Evolutionary conservation across 1,284 basidiomycete species (phyloP).

Genomic region (Ustilago nuda): DNA sequence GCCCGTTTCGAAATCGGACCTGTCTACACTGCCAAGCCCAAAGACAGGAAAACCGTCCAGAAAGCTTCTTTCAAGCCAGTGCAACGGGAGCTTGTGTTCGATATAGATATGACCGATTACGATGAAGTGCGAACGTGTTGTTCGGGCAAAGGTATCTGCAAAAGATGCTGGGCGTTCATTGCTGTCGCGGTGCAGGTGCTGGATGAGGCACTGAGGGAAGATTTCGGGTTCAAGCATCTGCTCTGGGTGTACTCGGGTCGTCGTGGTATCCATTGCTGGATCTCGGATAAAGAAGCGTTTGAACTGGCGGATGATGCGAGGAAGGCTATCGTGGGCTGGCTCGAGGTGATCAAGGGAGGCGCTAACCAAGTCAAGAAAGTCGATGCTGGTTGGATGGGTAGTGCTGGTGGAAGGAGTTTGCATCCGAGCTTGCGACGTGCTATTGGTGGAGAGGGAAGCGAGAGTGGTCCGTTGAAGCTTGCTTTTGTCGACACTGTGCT

Average conservation of each 20-base stretch:
- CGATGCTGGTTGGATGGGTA: conserved; percentile 73
- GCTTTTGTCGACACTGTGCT: conserved; percentile 81
- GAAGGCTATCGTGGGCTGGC: conserved; percentile 83
- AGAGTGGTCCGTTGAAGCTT: conserved; percentile 72
- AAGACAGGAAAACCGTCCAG: conserved; percentile 87
- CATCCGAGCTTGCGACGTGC: conserved; percentile 66
- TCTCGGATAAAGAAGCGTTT: conserved; percentile 89
- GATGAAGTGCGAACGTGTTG: conserved; percentile 96
- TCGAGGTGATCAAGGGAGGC: conserved; percentile 84
- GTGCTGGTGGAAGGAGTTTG: conserved; percentile 74
- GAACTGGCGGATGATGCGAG: conserved; percentile 91
- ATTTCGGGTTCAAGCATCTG: conserved; percentile 82
- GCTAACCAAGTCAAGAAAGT: conserved; percentile 87
- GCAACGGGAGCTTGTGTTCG: conserved; percentile 94
- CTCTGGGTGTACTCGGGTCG: conserved; percentile 99
- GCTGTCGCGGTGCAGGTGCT: conserved; percentile 90
- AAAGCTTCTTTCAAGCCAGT: conserved; percentile 81
- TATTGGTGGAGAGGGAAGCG: conserved; percentile 67
- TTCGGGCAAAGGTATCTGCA: conserved; percentile 89
- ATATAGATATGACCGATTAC: conserved; percentile 99
- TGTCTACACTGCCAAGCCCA: conserved; percentile 89
- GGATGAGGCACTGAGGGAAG: conserved; percentile 80
- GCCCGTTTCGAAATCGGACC: conserved; percentile 95
- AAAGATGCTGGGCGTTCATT: conserved; percentile 94
- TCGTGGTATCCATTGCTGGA: conserved; percentile 97